A percentile compares a stretch with the other conserved stretches of the same genome.
Evolutionary conservation across 2,329 filamentous ascomycete species (phyloP).

Genomic region (Arthrobotrys conoides): DNA sequence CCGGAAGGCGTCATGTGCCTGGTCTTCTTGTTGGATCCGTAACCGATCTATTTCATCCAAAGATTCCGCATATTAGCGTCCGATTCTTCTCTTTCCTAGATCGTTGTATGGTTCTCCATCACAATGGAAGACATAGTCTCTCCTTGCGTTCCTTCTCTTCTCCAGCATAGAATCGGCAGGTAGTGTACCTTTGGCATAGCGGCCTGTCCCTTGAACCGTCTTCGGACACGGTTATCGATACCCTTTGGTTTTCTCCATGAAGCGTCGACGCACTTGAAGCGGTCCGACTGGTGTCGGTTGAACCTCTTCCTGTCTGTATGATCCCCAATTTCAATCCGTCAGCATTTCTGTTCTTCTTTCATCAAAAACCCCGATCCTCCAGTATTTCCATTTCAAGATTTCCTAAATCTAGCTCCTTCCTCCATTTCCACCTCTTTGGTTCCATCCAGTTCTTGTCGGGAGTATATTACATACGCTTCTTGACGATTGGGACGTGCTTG

Average conservation of each 20-base stretch:
- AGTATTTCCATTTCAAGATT: background rate
- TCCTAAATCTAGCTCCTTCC: background rate
- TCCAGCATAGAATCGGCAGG: slow-evolving; percentile 39
- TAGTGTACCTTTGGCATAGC: slow-evolving; percentile 97
- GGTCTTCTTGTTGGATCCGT: slow-evolving; percentile 99
- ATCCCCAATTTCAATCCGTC: slow-evolving; percentile 65
- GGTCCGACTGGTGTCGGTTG: slow-evolving; percentile 97
- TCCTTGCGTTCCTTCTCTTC: slow-evolving; percentile 17
- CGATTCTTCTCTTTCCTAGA: background rate
- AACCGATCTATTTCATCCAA: slow-evolving; percentile 82
- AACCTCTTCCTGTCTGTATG: slow-evolving; percentile 88
- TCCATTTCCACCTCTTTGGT: slow-evolving; percentile 1
- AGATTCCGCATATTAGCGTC: slow-evolving; percentile 27
- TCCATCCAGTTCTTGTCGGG: slow-evolving; percentile 51
- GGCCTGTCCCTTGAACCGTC: slow-evolving; percentile 96
- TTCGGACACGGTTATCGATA: slow-evolving; percentile 98
- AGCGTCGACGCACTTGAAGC: slow-evolving; percentile 90
- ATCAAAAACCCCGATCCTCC: background rate
- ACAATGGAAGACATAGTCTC: background rate
- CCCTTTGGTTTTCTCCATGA: slow-evolving; percentile 99
- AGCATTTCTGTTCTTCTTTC: slow-evolving; percentile 62
- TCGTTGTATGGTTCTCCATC: background rate
- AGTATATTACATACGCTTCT: slow-evolving; percentile 88
- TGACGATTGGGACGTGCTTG: slow-evolving; percentile 99
- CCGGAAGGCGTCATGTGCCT: slow-evolving; percentile 98